Conservation (phyloP, 352 stramenopile species). For the Globisporangium heterothallicum region DNA sequence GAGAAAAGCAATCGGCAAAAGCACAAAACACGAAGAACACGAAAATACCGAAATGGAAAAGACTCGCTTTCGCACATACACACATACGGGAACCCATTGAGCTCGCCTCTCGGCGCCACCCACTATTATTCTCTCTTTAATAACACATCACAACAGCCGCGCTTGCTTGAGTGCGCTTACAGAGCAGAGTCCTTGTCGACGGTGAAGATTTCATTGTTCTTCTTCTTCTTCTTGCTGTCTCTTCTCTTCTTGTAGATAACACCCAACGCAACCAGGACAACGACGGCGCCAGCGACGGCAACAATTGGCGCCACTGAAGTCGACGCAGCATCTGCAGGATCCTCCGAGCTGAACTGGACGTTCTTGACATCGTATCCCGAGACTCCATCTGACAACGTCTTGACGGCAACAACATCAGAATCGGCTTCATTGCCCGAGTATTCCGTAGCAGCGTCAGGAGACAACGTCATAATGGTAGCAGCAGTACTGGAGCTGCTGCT, state of each 20-base stretch:
- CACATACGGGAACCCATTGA: slow-evolving; percentile 7
- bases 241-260: slow-evolving; percentile 65
- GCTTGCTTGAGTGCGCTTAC: slow-evolving; percentile 40
- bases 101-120: slow-evolving; percentile 18
- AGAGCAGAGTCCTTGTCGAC: slow-evolving; percentile 73
- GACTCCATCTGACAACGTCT: slow-evolving; percentile 13
- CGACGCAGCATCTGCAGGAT: slow-evolving; percentile 11
- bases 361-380: slow-evolving; percentile 26
- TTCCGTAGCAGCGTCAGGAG: slow-evolving; percentile 19
- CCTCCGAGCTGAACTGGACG: slow-evolving; percentile 33
- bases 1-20: too few species aligned
- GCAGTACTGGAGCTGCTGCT: slow-evolving; percentile 13
- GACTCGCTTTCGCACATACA: slow-evolving; percentile 1
- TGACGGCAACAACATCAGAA: slow-evolving; percentile 9
- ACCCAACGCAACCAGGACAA: slow-evolving; percentile 41
- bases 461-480: slow-evolving; percentile 26
- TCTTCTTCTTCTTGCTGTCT: slow-evolving; percentile 37
- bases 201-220: slow-evolving; percentile 70
- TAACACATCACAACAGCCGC: slow-evolving; percentile 9
- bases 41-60: slow-evolving; percentile 1
- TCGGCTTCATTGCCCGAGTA: slow-evolving; percentile 26
- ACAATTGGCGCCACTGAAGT: slow-evolving; percentile 18
- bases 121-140: slow-evolving; percentile 22
- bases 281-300: slow-evolving; percentile 29
- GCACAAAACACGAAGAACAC: slow-evolving; percentile 9